Evolutionary conservation across 495 filamentous ascomycete genomes (phyloP).

Genomic region (Hypoxylon fragiforme): DNA sequence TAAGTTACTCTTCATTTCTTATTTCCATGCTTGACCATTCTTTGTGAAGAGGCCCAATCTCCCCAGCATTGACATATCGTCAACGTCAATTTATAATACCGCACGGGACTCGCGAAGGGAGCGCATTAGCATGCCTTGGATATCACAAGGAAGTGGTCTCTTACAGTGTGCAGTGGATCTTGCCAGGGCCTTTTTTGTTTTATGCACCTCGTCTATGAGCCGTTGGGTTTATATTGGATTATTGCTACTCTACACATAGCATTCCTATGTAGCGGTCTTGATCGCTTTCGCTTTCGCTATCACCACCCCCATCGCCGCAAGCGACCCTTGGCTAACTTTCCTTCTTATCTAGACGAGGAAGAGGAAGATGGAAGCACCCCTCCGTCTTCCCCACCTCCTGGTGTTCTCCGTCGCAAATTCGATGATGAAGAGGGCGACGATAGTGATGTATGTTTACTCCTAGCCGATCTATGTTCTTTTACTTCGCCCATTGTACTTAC

Average conservation of each 20-base stretch:
- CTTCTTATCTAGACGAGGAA: constrained; percentile 59
- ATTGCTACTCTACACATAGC: too few species aligned
- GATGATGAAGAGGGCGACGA: constrained; percentile 92
- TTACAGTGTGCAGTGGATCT: constrained; percentile 15
- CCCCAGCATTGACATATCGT: constrained; percentile 16
- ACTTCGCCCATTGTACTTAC: not conserved
- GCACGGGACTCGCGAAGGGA: constrained; percentile 4
- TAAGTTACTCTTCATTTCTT: constrained; percentile 30
- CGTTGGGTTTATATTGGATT: constrained; percentile 17
- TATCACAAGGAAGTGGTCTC: not conserved
- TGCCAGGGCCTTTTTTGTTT: too few species aligned
- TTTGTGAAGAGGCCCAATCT: constrained; percentile 14
- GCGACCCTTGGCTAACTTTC: constrained; percentile 42
- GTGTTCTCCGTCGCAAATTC: constrained; percentile 65
- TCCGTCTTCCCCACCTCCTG: constrained; percentile 63
- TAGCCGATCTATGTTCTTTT: not conserved
- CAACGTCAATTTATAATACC: constrained; percentile 14
- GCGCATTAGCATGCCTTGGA: constrained; percentile 8
- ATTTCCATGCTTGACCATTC: not conserved
- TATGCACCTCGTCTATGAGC: constrained; percentile 14
- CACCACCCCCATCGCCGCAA: not conserved
- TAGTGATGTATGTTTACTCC: constrained; percentile 65
- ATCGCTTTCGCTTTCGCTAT: constrained; percentile 13
- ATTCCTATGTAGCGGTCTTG: too few species aligned
- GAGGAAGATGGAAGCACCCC: constrained; percentile 65